Evolutionary conservation across 768 basidiomycete genomes (phyloP).

Genomic region (Coprinopsis sp.): DNA sequence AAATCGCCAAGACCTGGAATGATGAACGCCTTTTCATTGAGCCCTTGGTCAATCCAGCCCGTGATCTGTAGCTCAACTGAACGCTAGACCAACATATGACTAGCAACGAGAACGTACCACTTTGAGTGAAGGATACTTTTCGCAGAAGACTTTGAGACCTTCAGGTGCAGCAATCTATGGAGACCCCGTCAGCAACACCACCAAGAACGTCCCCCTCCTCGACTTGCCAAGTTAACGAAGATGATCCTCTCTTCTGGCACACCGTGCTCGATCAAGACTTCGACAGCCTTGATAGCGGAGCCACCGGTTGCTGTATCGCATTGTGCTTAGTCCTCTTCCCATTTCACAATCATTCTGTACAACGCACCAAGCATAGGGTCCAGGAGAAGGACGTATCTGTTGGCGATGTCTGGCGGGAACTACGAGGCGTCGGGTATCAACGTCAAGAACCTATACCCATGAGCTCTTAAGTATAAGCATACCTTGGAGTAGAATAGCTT

Average conservation of each 20-base stretch:
- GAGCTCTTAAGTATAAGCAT: conserved; percentile 1
- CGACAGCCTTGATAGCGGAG: conserved; percentile 96
- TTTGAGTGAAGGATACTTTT: conserved; percentile 67
- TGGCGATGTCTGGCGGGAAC: conserved; percentile 91
- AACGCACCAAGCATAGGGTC: conserved; percentile 93
- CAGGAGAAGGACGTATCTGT: conserved; percentile 87
- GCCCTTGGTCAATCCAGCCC: conserved; percentile 91
- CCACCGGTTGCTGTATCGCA: conserved; percentile 78
- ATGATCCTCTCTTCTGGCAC: conserved; percentile 94
- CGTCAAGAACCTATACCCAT: neutral
- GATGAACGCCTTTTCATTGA: conserved; percentile 89
- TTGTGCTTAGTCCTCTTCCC: neutral
- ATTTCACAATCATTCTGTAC: neutral
- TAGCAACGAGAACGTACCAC: conserved; percentile 50
- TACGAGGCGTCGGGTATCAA: conserved; percentile 24
- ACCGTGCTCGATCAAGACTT: conserved; percentile 85
- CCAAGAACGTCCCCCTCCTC: too few species aligned
- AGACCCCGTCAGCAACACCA: conserved; percentile 1
- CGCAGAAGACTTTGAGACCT: conserved; percentile 78
- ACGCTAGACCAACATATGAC: neutral
- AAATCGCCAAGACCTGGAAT: conserved; percentile 97
- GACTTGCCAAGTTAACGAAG: conserved; percentile 91
- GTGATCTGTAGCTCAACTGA: conserved; percentile 61
- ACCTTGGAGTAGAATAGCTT: conserved; percentile 93
- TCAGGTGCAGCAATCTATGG: conserved; percentile 85